Evolutionary conservation across 2,329 filamentous ascomycete genomes (phyloP), one percentile per base, ranked within the genome.

Genomic region (Aspergillus felis): DNA sequence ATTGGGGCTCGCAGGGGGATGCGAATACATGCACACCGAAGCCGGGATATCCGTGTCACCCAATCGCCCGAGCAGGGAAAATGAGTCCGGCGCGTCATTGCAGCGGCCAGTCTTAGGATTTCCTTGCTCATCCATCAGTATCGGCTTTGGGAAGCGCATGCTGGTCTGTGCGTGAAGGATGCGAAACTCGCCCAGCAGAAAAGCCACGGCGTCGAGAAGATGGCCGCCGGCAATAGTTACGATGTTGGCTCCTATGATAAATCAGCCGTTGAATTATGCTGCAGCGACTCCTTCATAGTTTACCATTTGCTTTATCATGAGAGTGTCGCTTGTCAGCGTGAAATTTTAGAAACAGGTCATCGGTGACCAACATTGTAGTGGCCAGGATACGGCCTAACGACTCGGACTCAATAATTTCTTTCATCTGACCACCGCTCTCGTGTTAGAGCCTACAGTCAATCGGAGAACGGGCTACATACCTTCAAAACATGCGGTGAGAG

Each of bases 291-390:
- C 32, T 22, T 38, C 32, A 38, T 38, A 38, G 28, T 24, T 51
- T 50, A 50, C 48, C 48, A 32, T 50, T 50, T 29, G 22, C n/a
- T 20, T 32, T 50, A 50, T 50, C 48, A 29, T 50, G 48, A 20
- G 48, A 50, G 17, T 50, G 48, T 50, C 48, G 25, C 29, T 50
- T 50, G 48, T 50, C 48, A 29, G 48, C 48, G 29, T 50, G 48
- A 25, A 50, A 50, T 50, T 50, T 50, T 0, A 50, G 48, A 29
- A 50, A 50, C 48, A 50, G 48, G 48, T 50, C 48, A 20, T 50
- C 48, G 17, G 48, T 50, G 24, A 50, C 48, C 12, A 50, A 29
- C 27, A 50, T 25, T 28, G 25, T 35, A n/a, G 48, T 50, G 32
- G 32, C 32, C 32, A 38, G 32, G 32, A 38, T 38, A 14, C 32